Percentiles rank a stretch among this genome's conserved stretches.
phyloP scores from a whole-genome alignment of 176 grass and related monocot genomes.

The Lolium multiflorum region DNA sequence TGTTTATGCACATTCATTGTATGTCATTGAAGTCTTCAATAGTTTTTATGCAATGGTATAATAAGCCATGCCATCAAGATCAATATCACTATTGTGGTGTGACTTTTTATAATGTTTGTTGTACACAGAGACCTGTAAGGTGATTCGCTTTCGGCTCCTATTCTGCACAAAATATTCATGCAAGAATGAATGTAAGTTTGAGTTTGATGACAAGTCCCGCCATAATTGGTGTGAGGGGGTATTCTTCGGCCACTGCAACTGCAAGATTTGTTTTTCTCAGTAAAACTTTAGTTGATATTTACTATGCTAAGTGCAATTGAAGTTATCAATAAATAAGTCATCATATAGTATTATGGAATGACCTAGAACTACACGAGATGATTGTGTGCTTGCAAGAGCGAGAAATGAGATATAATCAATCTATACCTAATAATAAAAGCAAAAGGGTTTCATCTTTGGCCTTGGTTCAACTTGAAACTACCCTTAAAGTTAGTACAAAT shows the following conservation, averaged over 20 bases:
- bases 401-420: not conserved
- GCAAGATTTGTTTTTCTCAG: not conserved
- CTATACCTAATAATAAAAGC: too few relatives aligned
- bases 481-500: too few relatives aligned
- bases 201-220: not conserved
- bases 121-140: not conserved
- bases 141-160: not conserved
- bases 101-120: too few relatives aligned
- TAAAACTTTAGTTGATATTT: not conserved
- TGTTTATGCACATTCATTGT: too few relatives aligned
- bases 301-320: not conserved
- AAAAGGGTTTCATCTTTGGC: too few relatives aligned
- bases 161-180: not conserved
- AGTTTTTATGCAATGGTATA: too few relatives aligned
- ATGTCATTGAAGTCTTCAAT: too few relatives aligned
- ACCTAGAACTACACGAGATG: not conserved
- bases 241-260: not conserved
- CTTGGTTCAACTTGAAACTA: too few relatives aligned
- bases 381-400: not conserved
- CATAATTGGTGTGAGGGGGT: not conserved
- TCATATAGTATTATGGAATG: not conserved
- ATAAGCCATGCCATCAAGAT: too few relatives aligned
- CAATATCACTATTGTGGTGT: too few relatives aligned
- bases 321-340: not conserved
- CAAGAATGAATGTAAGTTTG: not conserved